Conservation (phyloP, 495 filamentous ascomycete genomes). For the Penicillium atrosanguineum region DNA sequence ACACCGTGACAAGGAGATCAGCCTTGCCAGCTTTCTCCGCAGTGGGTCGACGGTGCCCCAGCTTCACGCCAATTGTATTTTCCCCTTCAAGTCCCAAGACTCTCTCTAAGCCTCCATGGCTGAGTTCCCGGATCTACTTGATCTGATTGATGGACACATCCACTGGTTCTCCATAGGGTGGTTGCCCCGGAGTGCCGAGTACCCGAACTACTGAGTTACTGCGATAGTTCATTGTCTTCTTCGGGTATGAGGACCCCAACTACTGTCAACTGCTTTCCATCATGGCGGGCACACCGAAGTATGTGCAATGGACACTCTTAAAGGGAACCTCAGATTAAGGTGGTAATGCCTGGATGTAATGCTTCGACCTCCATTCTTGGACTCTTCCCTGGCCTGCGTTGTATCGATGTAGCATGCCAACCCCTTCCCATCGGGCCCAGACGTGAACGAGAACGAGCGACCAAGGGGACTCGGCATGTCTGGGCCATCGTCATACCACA, state of each 20-base stretch:
- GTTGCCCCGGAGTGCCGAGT: constrained; percentile 7
- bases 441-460: neutral
- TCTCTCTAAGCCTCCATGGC: constrained; percentile 13
- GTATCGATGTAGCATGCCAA: constrained; percentile 8
- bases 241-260: neutral
- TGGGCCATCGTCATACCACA: constrained; percentile 19
- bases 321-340: neutral
- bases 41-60: constrained; percentile 1
- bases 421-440: neutral
- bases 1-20: neutral
- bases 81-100: neutral
- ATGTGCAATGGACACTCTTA: neutral
- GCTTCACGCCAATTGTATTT: neutral
- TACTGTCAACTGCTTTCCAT: neutral
- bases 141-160: neutral
- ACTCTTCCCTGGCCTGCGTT: constrained; percentile 1
- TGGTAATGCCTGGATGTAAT: constrained; percentile 8
- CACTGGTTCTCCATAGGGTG: neutral
- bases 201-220: constrained; percentile 6
- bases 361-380: constrained; percentile 15
- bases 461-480: constrained; percentile 4
- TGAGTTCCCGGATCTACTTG: constrained; percentile 14
- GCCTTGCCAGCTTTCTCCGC: constrained; percentile 7
- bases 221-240: neutral
- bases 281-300: constrained; percentile 10